Evolutionary conservation across 495 filamentous ascomycete genomes (phyloP), one percentile per base, ranked within the genome.

Genomic region (Gamarada debralockiae): DNA sequence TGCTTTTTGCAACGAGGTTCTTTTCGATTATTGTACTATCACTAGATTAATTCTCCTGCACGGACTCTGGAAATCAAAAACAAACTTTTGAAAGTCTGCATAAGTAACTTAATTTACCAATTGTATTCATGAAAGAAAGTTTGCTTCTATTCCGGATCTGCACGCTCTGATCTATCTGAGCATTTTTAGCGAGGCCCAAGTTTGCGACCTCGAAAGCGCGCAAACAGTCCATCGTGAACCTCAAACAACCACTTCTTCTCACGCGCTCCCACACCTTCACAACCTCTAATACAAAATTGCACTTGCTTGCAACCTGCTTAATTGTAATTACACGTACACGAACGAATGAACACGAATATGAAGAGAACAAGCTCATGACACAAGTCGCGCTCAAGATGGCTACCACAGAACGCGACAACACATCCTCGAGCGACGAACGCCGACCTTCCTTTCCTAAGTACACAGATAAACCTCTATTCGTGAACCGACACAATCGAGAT

Each of bases 381-480:
- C 37, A 40, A 6, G 21, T 43, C 15, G 21, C 15, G 40, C 21
- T 38, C 8, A 48, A 36, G 34, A 56, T 56, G 53, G 53, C 53
- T 44, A 36, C 49, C 39, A 15, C 43, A 9, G 53, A 56, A 34
- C 53, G 46, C 53, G 53, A 56, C 33, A 33, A 55, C 37, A 34
- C 29, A 4, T 22, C 40, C 40, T 39, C 37, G 4, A 14, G 29
- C n/a, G 34, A 40, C 2, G 33, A 40, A 6, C 9, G 20, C n/a
- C 27, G 20, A 49, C 48, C 33, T 21, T 9, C 21, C 43, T 23
- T 21, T 4, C 21, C 40, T 13, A 43, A 15, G 20, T 12, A 21
- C 20, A 43, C 15, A 21, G 40, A 23, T 17, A 21, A 43, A 17
- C 45, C 45, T 18, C 6, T 48, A 36, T 48, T 48, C 12, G 17